These are phyloP conservation scores for Aspergillus funiculosus DNA, from an alignment of 495 filamentous ascomycete genomes.

Conservation along the genomic window DNA sequence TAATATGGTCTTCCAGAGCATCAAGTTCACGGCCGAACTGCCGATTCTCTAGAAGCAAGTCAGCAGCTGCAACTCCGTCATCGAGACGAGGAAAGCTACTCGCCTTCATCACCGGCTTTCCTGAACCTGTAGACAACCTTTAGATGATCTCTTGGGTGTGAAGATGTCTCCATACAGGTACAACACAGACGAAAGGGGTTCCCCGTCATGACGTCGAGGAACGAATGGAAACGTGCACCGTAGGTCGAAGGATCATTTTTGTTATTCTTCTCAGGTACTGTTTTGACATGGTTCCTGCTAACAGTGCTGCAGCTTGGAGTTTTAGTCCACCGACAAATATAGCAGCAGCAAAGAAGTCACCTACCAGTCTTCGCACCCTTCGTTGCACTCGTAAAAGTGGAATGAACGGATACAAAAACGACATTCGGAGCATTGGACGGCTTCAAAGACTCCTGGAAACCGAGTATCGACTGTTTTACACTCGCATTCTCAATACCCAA, in stretches of 20 bases:
- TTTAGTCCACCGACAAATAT: background rate
- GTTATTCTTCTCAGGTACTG: background rate
- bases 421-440: conserved; percentile 10
- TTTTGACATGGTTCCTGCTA: conserved; percentile 1
- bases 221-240: too few species aligned
- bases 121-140: conserved; percentile 5
- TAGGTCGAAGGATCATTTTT: background rate
- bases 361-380: conserved; percentile 3
- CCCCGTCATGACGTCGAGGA: background rate
- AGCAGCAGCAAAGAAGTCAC: background rate
- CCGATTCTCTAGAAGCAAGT: background rate
- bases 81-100: background rate
- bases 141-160: conserved; percentile 3
- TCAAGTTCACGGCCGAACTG: conserved; percentile 5
- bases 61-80: background rate
- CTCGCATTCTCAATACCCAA: too few species aligned
- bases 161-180: conserved; percentile 9
- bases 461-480: conserved; percentile 1
- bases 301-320: background rate
- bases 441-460: conserved; percentile 3
- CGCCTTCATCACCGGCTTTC: conserved; percentile 4
- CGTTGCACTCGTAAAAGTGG: conserved; percentile 9
- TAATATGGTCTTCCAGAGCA: conserved; percentile 8
- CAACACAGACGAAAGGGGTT: conserved; percentile 2
- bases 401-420: conserved; percentile 11